Percentiles rank a stretch among this genome's conserved stretches.
phyloP scores from a whole-genome alignment of 2,329 filamentous ascomycete genomes.

The Magnaporthiopsis poae region DNA sequence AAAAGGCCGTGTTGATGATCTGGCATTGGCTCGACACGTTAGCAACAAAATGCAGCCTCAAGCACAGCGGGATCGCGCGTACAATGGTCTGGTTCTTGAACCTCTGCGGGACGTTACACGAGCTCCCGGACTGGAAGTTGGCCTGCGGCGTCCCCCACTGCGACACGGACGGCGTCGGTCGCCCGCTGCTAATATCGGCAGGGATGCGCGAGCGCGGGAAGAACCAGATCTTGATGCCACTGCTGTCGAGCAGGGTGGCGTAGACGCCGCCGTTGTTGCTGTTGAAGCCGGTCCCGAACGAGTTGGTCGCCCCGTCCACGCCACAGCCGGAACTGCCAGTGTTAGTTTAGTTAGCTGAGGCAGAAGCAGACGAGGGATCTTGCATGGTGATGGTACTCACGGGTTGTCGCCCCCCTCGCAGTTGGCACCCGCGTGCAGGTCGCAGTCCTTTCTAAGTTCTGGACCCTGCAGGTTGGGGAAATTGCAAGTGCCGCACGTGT shows the following conservation, averaged over 20 bases:
- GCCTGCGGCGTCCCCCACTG: conserved; percentile 31
- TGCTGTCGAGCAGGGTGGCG: conserved; percentile 28
- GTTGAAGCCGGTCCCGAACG: conserved; percentile 43
- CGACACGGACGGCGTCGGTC: conserved; percentile 26
- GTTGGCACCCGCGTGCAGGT: conserved; percentile 12
- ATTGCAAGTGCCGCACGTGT: conserved; percentile 36
- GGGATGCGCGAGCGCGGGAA: conserved; percentile 30
- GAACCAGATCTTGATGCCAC: conserved; percentile 36
- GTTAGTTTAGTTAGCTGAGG: no score
- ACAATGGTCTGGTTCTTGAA: conserved; percentile 47
- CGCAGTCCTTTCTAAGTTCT: conserved; percentile 13
- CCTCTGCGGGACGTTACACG: conserved; percentile 44
- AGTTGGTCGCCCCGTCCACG: conserved; percentile 12
- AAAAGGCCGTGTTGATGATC: conserved; percentile 21
- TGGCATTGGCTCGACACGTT: not conserved
- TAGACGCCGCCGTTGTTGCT: conserved; percentile 32
- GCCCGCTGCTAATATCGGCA: conserved; percentile 26
- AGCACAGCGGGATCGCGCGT: not conserved
- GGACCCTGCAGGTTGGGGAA: conserved; percentile 21
- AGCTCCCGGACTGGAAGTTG: conserved; percentile 21
- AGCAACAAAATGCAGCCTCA: no score
- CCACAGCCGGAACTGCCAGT: conserved; percentile 15
- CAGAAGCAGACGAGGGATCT: no score
- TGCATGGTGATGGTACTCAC: conserved; percentile 5
- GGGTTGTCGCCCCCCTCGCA: conserved; percentile 12